Evolutionary conservation across 2,329 filamentous ascomycete genomes (phyloP).

Genomic region (Fusarium lateritium): DNA sequence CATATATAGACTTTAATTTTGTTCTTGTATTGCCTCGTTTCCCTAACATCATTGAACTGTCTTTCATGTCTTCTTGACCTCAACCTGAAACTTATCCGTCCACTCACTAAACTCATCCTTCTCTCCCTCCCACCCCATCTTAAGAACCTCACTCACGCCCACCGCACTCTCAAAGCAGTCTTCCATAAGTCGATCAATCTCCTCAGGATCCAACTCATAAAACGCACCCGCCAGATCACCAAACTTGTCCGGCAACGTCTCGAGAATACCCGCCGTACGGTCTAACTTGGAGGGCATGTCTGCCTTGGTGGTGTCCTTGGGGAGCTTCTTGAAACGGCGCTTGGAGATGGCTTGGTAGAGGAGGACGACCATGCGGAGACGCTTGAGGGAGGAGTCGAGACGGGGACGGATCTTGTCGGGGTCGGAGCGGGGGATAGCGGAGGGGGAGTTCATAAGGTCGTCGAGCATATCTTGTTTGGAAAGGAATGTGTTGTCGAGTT

Average conservation of each 20-base stretch:
- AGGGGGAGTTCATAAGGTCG: constrained; percentile 74
- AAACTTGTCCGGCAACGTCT: constrained; percentile 74
- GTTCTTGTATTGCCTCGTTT: not conserved
- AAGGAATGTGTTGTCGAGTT: constrained; percentile 50
- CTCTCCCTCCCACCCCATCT: constrained; percentile 72
- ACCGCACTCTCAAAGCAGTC: constrained; percentile 73
- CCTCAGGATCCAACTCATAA: constrained; percentile 75
- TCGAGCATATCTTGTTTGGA: constrained; percentile 74
- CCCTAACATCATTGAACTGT: not conserved
- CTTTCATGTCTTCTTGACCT: constrained; percentile 62
- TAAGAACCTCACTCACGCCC: constrained; percentile 68
- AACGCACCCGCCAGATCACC: constrained; percentile 80
- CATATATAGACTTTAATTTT: too few species aligned
- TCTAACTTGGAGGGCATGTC: constrained; percentile 65
- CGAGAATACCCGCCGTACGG: constrained; percentile 68
- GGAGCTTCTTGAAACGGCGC: constrained; percentile 74
- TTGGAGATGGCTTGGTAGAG: constrained; percentile 80
- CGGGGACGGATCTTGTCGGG: constrained; percentile 75
- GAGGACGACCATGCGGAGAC: constrained; percentile 76
- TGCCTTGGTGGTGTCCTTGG: constrained; percentile 52
- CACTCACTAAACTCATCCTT: constrained; percentile 85
- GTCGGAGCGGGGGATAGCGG: constrained; percentile 74
- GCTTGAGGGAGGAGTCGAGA: constrained; percentile 74
- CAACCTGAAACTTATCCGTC: constrained; percentile 71
- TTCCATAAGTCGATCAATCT: constrained; percentile 72